A percentile compares a stretch with the other conserved stretches of the same genome.
phyloP scores from a whole-genome alignment of 345 rosid species.

The Eucalyptus polybractea region DNA sequence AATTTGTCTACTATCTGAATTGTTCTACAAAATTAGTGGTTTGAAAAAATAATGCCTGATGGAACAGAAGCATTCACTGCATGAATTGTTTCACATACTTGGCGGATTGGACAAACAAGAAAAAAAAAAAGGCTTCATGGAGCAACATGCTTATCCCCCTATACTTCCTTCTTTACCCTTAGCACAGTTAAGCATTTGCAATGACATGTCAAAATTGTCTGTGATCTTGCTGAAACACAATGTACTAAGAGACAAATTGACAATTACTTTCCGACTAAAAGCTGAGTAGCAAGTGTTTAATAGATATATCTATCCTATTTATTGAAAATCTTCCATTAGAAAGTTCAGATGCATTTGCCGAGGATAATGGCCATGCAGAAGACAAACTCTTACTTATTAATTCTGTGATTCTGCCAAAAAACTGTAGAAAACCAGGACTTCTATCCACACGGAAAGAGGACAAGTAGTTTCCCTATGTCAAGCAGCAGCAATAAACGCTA shows the following conservation, averaged over 20 bases:
- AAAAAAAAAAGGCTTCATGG: background rate
- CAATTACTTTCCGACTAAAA: background rate
- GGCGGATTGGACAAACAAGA: background rate
- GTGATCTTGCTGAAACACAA: background rate
- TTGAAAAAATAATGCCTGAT: background rate
- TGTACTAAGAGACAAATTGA: background rate
- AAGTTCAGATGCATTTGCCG: background rate
- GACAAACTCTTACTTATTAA: background rate
- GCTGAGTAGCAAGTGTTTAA: background rate
- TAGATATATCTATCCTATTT: background rate
- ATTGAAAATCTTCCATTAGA: background rate
- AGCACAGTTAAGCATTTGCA: background rate
- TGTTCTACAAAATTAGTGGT: background rate
- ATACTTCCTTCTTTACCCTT: background rate
- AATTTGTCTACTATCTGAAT: background rate
- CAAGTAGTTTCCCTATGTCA: background rate
- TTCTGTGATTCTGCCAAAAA: background rate
- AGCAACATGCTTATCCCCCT: background rate
- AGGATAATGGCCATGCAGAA: background rate
- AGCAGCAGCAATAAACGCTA: background rate
- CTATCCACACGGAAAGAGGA: background rate
- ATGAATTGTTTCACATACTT: background rate
- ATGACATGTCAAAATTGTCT: background rate
- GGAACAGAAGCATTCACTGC: background rate
- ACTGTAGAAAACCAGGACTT: background rate